These are phyloP conservation scores for Nepenthes gracilis DNA, from an alignment of 148 eudicot species.

Conservation along the genomic window DNA sequence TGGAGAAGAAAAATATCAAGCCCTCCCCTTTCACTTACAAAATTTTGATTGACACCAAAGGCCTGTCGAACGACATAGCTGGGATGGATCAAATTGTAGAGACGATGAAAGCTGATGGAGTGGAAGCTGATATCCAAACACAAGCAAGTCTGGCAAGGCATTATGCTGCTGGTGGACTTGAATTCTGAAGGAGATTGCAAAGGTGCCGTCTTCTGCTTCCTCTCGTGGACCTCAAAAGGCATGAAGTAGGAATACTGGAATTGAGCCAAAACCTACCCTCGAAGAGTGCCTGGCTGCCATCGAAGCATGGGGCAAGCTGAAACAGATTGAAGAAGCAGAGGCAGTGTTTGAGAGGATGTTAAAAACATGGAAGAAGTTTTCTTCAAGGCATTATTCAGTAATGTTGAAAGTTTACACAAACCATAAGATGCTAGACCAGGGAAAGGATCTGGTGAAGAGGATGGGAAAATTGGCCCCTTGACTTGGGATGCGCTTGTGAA, in stretches of 20 bases:
- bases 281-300: conserved; percentile 50
- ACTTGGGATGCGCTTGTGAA: conserved; percentile 73
- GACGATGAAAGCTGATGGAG: conserved; percentile 71
- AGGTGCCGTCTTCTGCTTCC: conserved; percentile 37
- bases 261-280: conserved; percentile 22
- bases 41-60: conserved; percentile 66
- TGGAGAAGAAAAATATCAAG: conserved; percentile 79
- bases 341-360: conserved; percentile 36
- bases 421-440: conserved; percentile 63
- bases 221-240: conserved; percentile 46
- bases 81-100: conserved; percentile 83
- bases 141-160: conserved; percentile 44
- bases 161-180: conserved; percentile 39
- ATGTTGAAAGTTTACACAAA: conserved; percentile 59
- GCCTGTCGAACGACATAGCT: conserved; percentile 43
- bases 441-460: conserved; percentile 58
- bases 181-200: conserved; percentile 51
- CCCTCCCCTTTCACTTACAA: conserved; percentile 60
- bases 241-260: no score
- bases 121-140: conserved; percentile 26
- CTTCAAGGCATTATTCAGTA: conserved; percentile 27
- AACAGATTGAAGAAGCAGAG: conserved; percentile 59
- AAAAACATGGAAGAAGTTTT: conserved; percentile 20
- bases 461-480: conserved; percentile 65
- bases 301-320: conserved; percentile 68